Percentiles rank a stretch among this genome's conserved stretches.
Conservation (phyloP, 2,329 filamentous ascomycete species). For the Lecanicillium sp. region DNA sequence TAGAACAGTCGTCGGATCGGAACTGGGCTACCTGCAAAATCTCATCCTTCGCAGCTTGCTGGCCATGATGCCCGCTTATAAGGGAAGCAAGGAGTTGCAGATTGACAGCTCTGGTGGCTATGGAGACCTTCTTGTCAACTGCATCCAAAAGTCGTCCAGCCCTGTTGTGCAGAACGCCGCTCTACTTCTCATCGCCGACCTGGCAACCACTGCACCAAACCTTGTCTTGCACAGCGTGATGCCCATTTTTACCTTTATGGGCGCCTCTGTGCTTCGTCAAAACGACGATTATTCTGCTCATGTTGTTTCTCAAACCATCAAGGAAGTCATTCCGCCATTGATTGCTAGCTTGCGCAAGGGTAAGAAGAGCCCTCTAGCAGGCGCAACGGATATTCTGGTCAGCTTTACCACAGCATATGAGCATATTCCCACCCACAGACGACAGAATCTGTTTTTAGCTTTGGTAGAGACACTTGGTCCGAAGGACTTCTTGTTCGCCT, state of each 20-base stretch:
- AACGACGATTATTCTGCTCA: slow-evolving; percentile 95
- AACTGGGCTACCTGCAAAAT: slow-evolving; percentile 83
- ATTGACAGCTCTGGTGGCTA: slow-evolving; percentile 76
- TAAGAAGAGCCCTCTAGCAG: slow-evolving; percentile 67
- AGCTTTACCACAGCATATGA: slow-evolving; percentile 96
- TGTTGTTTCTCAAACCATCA: slow-evolving; percentile 91
- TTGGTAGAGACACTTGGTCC: slow-evolving; percentile 78
- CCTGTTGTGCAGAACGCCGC: slow-evolving; percentile 92
- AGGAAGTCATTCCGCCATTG: slow-evolving; percentile 85
- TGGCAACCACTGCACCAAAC: slow-evolving; percentile 83
- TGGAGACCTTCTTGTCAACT: slow-evolving; percentile 86
- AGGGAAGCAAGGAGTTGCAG: slow-evolving; percentile 48
- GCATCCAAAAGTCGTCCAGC: slow-evolving; percentile 83
- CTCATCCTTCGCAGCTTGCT: slow-evolving; percentile 74
- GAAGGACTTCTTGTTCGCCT: slow-evolving; percentile 78
- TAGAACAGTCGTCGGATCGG: slow-evolving; percentile 71
- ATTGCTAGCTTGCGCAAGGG: slow-evolving; percentile 78
- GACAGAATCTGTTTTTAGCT: slow-evolving; percentile 74
- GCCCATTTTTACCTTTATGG: slow-evolving; percentile 99
- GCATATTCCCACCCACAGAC: slow-evolving; percentile 83
- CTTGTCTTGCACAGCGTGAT: slow-evolving; percentile 93
- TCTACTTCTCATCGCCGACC: slow-evolving; percentile 74
- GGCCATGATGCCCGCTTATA: slow-evolving; percentile 73
- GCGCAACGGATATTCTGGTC: slow-evolving; percentile 81
- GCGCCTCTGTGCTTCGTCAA: slow-evolving; percentile 80